Evolutionary conservation across 73 alveolate genomes (phyloP).

Genomic region (Stentor coeruleus): DNA sequence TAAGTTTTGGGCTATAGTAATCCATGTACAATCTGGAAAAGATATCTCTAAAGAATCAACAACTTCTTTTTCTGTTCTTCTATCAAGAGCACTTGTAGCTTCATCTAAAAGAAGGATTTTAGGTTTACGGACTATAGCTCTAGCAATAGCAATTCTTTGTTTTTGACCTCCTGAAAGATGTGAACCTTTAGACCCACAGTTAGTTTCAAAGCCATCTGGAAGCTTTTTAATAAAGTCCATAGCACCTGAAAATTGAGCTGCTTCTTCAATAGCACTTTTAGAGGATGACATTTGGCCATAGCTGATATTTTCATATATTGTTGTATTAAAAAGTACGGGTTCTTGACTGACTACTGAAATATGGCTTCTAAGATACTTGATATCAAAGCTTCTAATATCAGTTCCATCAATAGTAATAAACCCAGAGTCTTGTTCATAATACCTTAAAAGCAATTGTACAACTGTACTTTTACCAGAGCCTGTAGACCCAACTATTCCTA

Average conservation of each 20-base stretch:
- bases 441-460: constrained; percentile 48
- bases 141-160: constrained; percentile 66
- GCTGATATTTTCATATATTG: constrained; percentile 59
- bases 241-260: constrained; percentile 72
- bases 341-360: constrained; percentile 69
- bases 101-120: constrained; percentile 74
- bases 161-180: constrained; percentile 69
- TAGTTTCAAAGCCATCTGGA: constrained; percentile 33
- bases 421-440: constrained; percentile 55
- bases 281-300: constrained; percentile 63
- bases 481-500: constrained; percentile 61
- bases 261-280: constrained; percentile 57
- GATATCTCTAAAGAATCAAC: constrained; percentile 54
- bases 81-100: constrained; percentile 75
- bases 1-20: constrained; percentile 71
- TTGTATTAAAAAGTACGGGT: constrained; percentile 73
- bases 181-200: constrained; percentile 51
- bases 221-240: constrained; percentile 44
- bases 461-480: constrained; percentile 66
- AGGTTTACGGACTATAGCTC: constrained; percentile 63
- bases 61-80: constrained; percentile 62
- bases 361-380: constrained; percentile 13
- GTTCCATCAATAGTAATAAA: constrained; percentile 49
- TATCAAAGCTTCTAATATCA: constrained; percentile 48
- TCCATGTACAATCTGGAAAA: constrained; percentile 47